Evolutionary conservation across 2,329 filamentous ascomycete species (phyloP), one percentile per base, ranked within the genome.

Genomic region (Verticillium nubilum): DNA sequence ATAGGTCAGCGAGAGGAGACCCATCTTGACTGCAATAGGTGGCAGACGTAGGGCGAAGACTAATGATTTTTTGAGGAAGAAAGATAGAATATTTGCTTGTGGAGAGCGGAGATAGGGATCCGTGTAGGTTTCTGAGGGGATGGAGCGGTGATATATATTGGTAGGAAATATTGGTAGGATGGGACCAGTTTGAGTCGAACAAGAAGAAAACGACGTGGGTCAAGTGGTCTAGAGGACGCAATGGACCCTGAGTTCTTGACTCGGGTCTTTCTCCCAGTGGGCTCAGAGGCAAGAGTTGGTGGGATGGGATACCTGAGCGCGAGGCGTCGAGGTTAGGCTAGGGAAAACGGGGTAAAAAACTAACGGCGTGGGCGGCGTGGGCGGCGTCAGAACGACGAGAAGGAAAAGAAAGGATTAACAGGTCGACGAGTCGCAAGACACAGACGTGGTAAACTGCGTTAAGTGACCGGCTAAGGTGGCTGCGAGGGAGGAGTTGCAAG

Each of bases 1-100:
- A 64, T 82, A 82, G 61, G 66, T 75, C 56, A 82, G 73, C 53
- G 78, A 70, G 13, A 80, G 69, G 17, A 80, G 62, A n/a, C 69
- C 71, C 74, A 70, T 67, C 64, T 31, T 62, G 54, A 7, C 42
- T 6, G 19, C 42, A 23, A 19, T 25, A 1, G 19, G 42, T 19
- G n/a, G 42, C 4, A 10, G 42, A 4, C 9, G n/a, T n/a, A 47
- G n/a, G n/a, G 19, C 23, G 6, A 25, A 47, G n/a, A n/a, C n/a
- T n/a, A n/a, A n/a, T n/a, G n/a, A n/a, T n/a, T n/a, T n/a, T n/a
- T 3, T 47, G 7, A 12, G 19, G n/a, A 4, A 3, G n/a, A 23
- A 13, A 10, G 9, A 25, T 9, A 47, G 33, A 23, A 47, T n/a
- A 5, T 6, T 10, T 23, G 19, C 6, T 12, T 47, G 7, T n/a